phyloP scores from a whole-genome alignment of 495 filamentous ascomycete species.

The Talaromyces wortmannii region DNA sequence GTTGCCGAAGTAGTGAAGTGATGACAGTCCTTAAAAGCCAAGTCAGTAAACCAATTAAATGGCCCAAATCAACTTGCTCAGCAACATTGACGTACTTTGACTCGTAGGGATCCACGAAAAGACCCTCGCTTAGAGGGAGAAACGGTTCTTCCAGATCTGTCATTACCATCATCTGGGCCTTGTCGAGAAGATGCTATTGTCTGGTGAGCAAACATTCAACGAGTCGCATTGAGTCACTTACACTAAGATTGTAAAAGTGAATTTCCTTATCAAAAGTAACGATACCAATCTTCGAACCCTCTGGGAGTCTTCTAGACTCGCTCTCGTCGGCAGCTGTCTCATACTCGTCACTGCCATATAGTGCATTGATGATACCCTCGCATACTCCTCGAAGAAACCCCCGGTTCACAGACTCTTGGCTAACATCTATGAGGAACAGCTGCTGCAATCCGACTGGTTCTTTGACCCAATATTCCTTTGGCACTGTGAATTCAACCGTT shows the following conservation, averaged over 20 bases:
- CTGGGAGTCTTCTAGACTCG: constrained; percentile 57
- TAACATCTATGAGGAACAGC: constrained; percentile 90
- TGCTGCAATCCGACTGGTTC: constrained; percentile 82
- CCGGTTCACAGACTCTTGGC: constrained; percentile 79
- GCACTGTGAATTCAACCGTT: constrained; percentile 92
- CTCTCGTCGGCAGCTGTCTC: constrained; percentile 46
- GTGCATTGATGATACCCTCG: constrained; percentile 74
- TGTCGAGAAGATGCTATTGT: constrained; percentile 63
- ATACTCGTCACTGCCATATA: constrained; percentile 61
- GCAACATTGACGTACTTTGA: constrained; percentile 53
- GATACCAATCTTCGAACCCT: constrained; percentile 85
- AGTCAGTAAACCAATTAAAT: constrained; percentile 2
- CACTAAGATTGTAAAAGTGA: constrained; percentile 93
- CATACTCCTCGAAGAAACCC: constrained; percentile 90
- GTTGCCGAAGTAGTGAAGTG: constrained; percentile 67
- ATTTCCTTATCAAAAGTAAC: constrained; percentile 93
- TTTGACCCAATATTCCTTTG: constrained; percentile 98
- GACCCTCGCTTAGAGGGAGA: constrained; percentile 80
- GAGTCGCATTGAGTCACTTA: constrained; percentile 32
- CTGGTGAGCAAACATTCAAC: constrained; percentile 14
- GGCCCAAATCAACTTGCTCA: neutral
- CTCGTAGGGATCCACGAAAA: constrained; percentile 95
- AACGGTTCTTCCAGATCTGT: constrained; percentile 97
- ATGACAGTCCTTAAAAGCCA: constrained; percentile 58
- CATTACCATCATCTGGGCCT: constrained; percentile 98